phyloP scores from a whole-genome alignment of 139 green algal genomes.

The Tetradesmus lagerheimii region DNA sequence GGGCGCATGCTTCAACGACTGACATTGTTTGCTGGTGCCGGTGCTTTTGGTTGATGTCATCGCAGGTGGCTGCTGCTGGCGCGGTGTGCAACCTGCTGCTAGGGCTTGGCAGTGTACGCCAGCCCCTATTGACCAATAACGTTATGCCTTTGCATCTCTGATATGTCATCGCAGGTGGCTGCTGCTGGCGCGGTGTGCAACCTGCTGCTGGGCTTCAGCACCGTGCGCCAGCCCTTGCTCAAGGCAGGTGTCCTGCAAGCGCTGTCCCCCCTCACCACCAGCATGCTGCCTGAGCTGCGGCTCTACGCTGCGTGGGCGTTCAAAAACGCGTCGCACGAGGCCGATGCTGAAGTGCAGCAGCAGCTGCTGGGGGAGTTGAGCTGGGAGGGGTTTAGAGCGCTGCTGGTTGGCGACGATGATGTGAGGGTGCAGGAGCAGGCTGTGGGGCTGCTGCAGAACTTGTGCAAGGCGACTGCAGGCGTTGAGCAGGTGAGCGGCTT shows the following conservation, averaged over 20 bases:
- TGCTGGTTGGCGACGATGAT: conserved; percentile 71
- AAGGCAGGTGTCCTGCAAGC: conserved; percentile 53
- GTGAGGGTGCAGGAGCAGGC: conserved; percentile 64
- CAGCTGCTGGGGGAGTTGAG: conserved; percentile 62
- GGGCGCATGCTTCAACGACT: no score
- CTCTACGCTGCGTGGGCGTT: conserved; percentile 83
- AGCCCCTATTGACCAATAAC: no score
- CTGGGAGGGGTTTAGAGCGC: conserved; percentile 59
- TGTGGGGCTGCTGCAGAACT: conserved; percentile 62
- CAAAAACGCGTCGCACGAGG: conserved; percentile 75
- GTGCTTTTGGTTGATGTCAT: no score
- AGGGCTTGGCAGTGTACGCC: no score
- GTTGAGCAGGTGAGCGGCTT: conserved; percentile 17
- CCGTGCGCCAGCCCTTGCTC: conserved; percentile 77
- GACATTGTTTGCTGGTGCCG: no score
- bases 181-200: conserved; percentile 85
- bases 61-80: no score
- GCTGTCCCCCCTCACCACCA: conserved; percentile 63
- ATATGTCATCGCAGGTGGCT: conserved; percentile 50
- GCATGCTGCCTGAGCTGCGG: conserved; percentile 63
- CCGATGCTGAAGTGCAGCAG: conserved; percentile 5
- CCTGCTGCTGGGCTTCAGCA: conserved; percentile 84
- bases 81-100: no score
- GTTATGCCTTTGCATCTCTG: neutral
- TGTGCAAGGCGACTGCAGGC: conserved; percentile 28